Conservation (phyloP, 2,329 filamentous ascomycete genomes). For the Trichoderma simmonsii region DNA sequence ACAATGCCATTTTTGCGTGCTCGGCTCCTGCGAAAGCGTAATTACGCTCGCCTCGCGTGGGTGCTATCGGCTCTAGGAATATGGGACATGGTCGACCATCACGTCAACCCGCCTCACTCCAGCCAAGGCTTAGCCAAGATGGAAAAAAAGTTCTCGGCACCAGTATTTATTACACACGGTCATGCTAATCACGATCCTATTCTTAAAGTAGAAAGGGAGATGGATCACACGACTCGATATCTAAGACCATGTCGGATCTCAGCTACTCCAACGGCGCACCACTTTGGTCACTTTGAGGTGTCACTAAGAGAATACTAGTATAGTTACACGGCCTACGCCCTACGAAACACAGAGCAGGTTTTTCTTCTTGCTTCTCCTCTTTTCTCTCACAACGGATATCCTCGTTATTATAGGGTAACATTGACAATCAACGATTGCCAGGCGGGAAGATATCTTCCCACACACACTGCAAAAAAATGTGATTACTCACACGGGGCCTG, state of each 20-base stretch:
- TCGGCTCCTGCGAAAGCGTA: background rate
- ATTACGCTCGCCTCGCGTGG: background rate
- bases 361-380: background rate
- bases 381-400: background rate
- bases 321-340: background rate
- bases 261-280: background rate
- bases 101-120: background rate
- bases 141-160: background rate
- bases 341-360: background rate
- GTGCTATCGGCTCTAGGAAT: background rate
- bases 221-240: slow-evolving; percentile 10
- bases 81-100: background rate
- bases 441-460: background rate
- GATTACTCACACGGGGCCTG: background rate
- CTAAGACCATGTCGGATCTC: background rate
- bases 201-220: background rate
- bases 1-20: background rate
- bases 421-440: background rate
- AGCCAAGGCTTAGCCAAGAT: background rate
- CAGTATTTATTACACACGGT: background rate
- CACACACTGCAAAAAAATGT: background rate
- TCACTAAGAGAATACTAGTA: background rate
- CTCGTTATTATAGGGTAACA: background rate
- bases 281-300: background rate
- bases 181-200: background rate